Base-by-base conservation (phyloP, 441 rosid genomes). In the Manihot esculenta region DNA sequence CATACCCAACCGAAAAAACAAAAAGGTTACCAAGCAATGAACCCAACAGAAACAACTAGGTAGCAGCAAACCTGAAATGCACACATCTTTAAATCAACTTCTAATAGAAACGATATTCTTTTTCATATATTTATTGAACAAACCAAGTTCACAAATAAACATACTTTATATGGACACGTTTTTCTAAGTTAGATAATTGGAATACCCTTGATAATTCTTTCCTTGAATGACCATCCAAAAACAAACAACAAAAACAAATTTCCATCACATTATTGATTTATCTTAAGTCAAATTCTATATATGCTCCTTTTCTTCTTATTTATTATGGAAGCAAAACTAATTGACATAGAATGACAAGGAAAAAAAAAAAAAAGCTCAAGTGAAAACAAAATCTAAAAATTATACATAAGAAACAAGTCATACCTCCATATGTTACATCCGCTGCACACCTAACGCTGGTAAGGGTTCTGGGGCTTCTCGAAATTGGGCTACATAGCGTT, bases 401-500 rank as follows among this genome's bases (percentile, higher is more conserved):
- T 12, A 20, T 35, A 20, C 12, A 45, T 1, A 10, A 14, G 7
- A 20, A 63, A n/a, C 18, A 58, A 1, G 60, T 5, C 0, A 66
- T 64, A 77, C 80, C 76, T 72, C 73, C 80, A 65, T 72, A 77
- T 35, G 80, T 74, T 8, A 70, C 64, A n/a, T 57, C 77, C 17
- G 63, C 67, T 15, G 80, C 64, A 45, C 80, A 77, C 45, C 64
- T 77, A 44, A 77, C 70, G 35, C 35, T 27, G 26, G 50, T 20
- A 2, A 13, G 57, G 41, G 23, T 51, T 61, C 68, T 54, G 15
- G 59, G 41, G 26, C 62, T 73, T 64, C 70, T 59, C 38, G 15
- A 69, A 72, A 21, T 68, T 41, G 70, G 35, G 33, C n/a, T 10
- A 41, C 1, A 42, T 17, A 64, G 38, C 30, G 18, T 30, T 51